Percentiles rank a stretch among this genome's conserved stretches.
Conservation (phyloP, 768 basidiomycete genomes). For the Mycena venus region DNA sequence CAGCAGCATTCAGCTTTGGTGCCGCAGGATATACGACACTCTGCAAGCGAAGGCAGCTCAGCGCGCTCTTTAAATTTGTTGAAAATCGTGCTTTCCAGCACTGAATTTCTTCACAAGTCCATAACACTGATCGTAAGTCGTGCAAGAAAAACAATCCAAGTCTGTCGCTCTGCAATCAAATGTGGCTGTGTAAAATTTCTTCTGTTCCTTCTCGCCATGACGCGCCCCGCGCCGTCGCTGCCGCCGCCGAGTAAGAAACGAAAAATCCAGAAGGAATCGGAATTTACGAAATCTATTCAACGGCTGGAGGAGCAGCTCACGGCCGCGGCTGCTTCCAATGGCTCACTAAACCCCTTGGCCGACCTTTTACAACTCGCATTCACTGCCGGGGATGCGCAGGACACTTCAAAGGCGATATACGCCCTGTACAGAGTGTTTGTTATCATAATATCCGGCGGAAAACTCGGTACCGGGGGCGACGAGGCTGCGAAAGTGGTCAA, state of each 20-base stretch:
- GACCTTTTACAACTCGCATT: slow-evolving; percentile 77
- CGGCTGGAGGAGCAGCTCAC: slow-evolving; percentile 70
- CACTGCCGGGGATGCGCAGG: slow-evolving; percentile 61
- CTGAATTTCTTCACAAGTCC: no score
- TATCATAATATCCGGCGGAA: slow-evolving; percentile 68
- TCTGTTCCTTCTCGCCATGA: not conserved
- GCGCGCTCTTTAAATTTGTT: no score
- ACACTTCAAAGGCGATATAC: slow-evolving; percentile 82
- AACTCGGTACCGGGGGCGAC: slow-evolving; percentile 63
- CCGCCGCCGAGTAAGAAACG: slow-evolving; percentile 67
- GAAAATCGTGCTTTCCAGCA: no score
- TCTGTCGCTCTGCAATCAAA: no score
- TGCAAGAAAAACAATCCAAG: no score
- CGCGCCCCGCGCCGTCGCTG: slow-evolving; percentile 49
- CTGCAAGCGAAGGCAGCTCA: no score
- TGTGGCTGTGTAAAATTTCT: slow-evolving; percentile 13
- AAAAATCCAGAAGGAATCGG: slow-evolving; percentile 53
- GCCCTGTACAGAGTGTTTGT: slow-evolving; percentile 87
- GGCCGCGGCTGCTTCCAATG: slow-evolving; percentile 62
- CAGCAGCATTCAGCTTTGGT: no score
- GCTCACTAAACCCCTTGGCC: slow-evolving; percentile 82
- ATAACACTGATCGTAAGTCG: no score
- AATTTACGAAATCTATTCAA: slow-evolving; percentile 49
- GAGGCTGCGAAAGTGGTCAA: slow-evolving; percentile 76
- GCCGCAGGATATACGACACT: no score